Evolutionary conservation across 2,329 filamentous ascomycete genomes (phyloP).

Genomic region (Pseudocercospora fuligena): DNA sequence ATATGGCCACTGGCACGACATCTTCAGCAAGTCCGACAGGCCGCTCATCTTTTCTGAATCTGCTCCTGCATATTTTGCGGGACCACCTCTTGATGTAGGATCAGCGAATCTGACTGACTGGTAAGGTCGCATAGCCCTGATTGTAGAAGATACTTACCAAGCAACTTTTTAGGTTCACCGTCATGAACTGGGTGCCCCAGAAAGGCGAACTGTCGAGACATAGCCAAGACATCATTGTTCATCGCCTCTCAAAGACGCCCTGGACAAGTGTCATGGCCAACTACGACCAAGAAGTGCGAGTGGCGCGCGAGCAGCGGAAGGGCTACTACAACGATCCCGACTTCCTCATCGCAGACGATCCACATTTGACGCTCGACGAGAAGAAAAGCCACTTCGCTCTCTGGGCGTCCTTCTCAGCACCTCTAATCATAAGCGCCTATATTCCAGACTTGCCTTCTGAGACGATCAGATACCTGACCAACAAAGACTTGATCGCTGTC

Average conservation of each 20-base stretch:
- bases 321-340: constrained; percentile 10
- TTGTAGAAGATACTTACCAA: not conserved
- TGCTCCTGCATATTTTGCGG: constrained; percentile 6
- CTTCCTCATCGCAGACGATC: constrained; percentile 7
- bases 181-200: constrained; percentile 7
- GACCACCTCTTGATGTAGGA: not conserved
- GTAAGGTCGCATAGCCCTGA: not conserved
- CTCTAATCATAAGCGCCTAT: constrained; percentile 7
- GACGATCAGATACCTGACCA: constrained; percentile 6
- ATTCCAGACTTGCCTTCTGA: not conserved
- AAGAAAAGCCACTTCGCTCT: constrained; percentile 9
- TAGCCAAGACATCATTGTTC: not conserved
- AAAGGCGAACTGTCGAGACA: constrained; percentile 4
- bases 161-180: not conserved
- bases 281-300: constrained; percentile 5
- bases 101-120: constrained; percentile 6
- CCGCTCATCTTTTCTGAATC: constrained; percentile 9
- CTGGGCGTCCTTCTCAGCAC: constrained; percentile 4
- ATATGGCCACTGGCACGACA: constrained; percentile 5
- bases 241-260: not conserved
- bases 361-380: not conserved
- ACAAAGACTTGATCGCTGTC: constrained; percentile 6
- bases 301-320: constrained; percentile 1
- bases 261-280: constrained; percentile 7
- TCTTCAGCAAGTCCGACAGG: constrained; percentile 2